Conservation (phyloP, 192 early-diverging fungal species). For the Linnemannia exigua region DNA sequence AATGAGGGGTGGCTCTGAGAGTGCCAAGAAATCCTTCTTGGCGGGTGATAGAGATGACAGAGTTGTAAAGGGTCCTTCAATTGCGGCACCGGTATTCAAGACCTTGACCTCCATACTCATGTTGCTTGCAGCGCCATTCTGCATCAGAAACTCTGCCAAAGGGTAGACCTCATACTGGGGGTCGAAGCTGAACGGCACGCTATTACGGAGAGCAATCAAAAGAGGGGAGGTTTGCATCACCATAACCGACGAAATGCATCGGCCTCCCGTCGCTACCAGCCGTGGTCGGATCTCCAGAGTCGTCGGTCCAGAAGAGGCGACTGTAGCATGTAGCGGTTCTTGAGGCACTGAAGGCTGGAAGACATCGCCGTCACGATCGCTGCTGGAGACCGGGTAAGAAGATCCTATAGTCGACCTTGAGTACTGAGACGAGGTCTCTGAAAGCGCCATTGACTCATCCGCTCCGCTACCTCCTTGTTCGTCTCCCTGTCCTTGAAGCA, state of each 20-base stretch:
- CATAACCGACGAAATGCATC: constrained; percentile 46
- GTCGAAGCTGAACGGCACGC: constrained; percentile 40
- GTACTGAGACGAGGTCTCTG: constrained; percentile 30
- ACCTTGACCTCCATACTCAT: constrained; percentile 46
- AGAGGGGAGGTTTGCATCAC: constrained; percentile 49
- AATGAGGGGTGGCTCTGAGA: not conserved
- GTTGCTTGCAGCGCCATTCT: constrained; percentile 51
- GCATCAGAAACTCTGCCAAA: constrained; percentile 54
- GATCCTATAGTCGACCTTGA: constrained; percentile 25
- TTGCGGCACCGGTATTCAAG: not conserved
- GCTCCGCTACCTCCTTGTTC: no score
- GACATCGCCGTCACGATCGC: constrained; percentile 10
- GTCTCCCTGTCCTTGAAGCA: not conserved
- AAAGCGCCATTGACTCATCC: constrained; percentile 8
- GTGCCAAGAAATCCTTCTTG: not conserved
- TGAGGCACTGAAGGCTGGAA: not conserved
- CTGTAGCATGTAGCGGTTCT: not conserved
- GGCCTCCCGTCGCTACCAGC: constrained; percentile 5
- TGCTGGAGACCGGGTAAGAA: constrained; percentile 6
- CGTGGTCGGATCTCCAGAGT: constrained; percentile 25
- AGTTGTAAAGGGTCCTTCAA: not conserved
- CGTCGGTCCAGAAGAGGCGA: not conserved
- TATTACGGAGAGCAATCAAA: constrained; percentile 45
- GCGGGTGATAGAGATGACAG: not conserved
- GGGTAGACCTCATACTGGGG: constrained; percentile 40